Evolutionary conservation across 2,329 filamentous ascomycete genomes (phyloP).

Genomic region (Arthrobotrys pseudoclavata): DNA sequence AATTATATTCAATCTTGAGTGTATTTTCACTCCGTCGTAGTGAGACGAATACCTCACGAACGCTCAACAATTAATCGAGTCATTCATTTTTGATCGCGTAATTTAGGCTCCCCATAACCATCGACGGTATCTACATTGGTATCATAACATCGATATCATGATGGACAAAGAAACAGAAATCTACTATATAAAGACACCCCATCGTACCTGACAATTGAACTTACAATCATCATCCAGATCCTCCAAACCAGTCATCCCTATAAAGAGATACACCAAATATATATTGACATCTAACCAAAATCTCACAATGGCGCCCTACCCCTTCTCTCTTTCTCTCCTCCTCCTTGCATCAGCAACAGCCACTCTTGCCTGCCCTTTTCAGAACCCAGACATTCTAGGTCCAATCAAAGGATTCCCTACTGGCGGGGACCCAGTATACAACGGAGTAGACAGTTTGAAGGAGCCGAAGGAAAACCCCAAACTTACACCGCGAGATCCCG

Average conservation of each 20-base stretch:
- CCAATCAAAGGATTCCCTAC: neutral
- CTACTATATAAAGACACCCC: no score
- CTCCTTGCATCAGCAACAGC: neutral
- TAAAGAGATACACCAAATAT: neutral
- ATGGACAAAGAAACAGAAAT: no score
- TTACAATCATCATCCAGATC: no score
- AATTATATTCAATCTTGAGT: no score
- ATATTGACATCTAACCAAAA: neutral
- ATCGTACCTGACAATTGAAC: no score
- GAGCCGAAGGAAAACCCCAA: neutral
- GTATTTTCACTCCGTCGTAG: no score
- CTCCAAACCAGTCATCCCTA: no score
- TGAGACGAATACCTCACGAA: neutral
- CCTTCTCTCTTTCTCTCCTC: neutral
- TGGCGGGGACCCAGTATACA: neutral
- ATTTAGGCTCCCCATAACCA: neutral
- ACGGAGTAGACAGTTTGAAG: neutral
- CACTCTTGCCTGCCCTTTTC: neutral
- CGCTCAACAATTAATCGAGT: neutral
- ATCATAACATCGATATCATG: no score
- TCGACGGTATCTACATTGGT: no score
- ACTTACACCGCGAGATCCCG: neutral
- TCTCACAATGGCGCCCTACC: slow-evolving; percentile 1
- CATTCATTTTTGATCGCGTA: neutral
- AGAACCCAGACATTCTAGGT: neutral